Evolutionary conservation across 2,329 filamentous ascomycete genomes (phyloP).

Genomic region (Cladosporium cucumerinum): DNA sequence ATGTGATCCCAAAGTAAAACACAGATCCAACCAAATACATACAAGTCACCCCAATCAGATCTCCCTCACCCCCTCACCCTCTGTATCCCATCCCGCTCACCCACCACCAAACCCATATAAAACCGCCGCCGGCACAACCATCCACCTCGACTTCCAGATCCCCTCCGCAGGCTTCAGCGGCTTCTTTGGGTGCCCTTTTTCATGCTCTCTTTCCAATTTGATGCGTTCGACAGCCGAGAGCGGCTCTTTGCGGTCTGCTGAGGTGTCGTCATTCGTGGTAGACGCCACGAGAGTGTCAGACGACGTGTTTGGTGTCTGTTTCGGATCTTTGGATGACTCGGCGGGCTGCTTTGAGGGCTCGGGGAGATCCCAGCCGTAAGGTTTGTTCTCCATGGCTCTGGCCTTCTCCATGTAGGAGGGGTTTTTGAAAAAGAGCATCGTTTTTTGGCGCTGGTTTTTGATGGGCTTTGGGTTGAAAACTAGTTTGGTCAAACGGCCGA

Average conservation of each 20-base stretch:
- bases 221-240: neutral
- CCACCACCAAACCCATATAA: neutral
- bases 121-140: neutral
- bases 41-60: too few relatives aligned
- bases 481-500: neutral
- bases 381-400: neutral
- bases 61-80: too few relatives aligned
- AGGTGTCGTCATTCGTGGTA: neutral
- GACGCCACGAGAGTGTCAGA: neutral
- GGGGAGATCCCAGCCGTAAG: neutral
- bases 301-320: neutral
- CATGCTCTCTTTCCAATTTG: neutral
- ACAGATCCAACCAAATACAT: too few relatives aligned
- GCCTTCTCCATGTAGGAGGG: neutral
- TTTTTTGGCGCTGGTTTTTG: too few relatives aligned
- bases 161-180: neutral
- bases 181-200: neutral
- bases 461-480: too few relatives aligned
- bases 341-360: neutral
- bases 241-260: neutral
- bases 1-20: too few relatives aligned
- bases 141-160: neutral
- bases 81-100: too few relatives aligned
- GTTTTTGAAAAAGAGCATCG: neutral
- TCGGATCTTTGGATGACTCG: neutral